Evolutionary conservation across 2,329 filamentous ascomycete species (phyloP).

Genomic region (Apiospora malaysiana): DNA sequence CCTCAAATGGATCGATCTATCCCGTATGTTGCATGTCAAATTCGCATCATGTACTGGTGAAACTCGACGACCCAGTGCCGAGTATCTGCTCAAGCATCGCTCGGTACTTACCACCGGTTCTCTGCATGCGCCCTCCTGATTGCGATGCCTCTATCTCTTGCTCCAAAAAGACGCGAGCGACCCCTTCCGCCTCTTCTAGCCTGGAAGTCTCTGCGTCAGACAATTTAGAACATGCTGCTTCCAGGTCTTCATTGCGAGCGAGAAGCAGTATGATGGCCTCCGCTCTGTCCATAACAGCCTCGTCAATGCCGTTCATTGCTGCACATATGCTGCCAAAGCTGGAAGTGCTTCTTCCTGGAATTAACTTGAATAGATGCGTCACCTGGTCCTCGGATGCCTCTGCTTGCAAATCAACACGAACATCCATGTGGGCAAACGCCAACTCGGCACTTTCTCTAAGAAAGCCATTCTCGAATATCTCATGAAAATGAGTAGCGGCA

Average conservation of each 20-base stretch:
- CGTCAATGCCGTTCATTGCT: constrained; percentile 81
- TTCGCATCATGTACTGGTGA: constrained; percentile 18
- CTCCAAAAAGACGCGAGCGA: constrained; percentile 64
- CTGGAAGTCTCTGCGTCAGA: constrained; percentile 66
- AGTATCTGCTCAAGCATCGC: constrained; percentile 35
- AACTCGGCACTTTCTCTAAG: constrained; percentile 58
- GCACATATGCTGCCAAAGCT: constrained; percentile 91
- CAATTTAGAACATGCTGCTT: constrained; percentile 72
- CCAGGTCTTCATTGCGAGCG: constrained; percentile 76
- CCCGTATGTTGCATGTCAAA: not conserved
- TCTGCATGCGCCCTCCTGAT: constrained; percentile 21
- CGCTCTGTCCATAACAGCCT: constrained; percentile 74
- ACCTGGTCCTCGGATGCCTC: constrained; percentile 64
- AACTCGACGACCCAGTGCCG: constrained; percentile 21
- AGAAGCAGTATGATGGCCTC: constrained; percentile 73
- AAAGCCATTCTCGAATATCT: constrained; percentile 72
- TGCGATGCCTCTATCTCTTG: constrained; percentile 42
- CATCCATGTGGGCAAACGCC: constrained; percentile 73
- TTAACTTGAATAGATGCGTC: constrained; percentile 76
- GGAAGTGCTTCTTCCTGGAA: constrained; percentile 70
- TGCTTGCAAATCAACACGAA: constrained; percentile 62
- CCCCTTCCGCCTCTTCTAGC: constrained; percentile 69
- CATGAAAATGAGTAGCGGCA: constrained; percentile 69
- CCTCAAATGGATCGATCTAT: not conserved
- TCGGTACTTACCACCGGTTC: constrained; percentile 30